Base-by-base conservation (phyloP, 805 yeast species). In the Zygosaccharomyces kombuchaensis region DNA sequence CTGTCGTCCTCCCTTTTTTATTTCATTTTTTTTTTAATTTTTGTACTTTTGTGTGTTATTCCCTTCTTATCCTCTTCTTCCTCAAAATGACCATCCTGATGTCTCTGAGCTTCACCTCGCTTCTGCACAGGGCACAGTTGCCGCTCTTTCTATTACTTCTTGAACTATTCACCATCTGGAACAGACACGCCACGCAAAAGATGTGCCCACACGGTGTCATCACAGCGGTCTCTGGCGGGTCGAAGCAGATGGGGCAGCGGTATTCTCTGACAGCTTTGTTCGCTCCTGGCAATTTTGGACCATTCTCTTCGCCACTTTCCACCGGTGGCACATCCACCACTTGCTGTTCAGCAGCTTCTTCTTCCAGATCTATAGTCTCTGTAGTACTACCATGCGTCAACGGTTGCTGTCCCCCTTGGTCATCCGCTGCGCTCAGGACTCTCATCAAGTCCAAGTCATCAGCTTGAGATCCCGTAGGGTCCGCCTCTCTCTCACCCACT, bases 171-270 rank as follows among this genome's bases (percentile, higher is more conserved):
- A 76, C 72, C 59, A 74, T 74, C 49, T 69, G 65, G 49, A 74
- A 78, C 4, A 76, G 65, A 56, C 84, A 80, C 22, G 72, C 73
- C 5, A 72, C 66, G 54, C 84, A 80, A 53, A 73, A 78, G 2
- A 75, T 63, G 57, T 80, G 84, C 0, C 84, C 84, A 61, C 84
- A 80, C 0, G 76, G 74, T 3, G 78, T 68, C 13, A 74, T 73
- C 25, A 72, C 69, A 1, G 81, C 73, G 6, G 65, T 54, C 12
- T 66, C 71, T 2, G 81, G 78, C 4, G 73, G 69, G 7, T 78
- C 83, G 56, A 79, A 72, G 44, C 84, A 80, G 16, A 80, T 74
- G 0, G 81, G 80, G 56, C 84, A 78, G 26, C 59, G 61, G 23
- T 69, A 69, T 12, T 68, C 68, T 27, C 62, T 62, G 22, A 70